phyloP scores from a whole-genome alignment of 2,329 filamentous ascomycete species.

The Aphanocladium album region DNA sequence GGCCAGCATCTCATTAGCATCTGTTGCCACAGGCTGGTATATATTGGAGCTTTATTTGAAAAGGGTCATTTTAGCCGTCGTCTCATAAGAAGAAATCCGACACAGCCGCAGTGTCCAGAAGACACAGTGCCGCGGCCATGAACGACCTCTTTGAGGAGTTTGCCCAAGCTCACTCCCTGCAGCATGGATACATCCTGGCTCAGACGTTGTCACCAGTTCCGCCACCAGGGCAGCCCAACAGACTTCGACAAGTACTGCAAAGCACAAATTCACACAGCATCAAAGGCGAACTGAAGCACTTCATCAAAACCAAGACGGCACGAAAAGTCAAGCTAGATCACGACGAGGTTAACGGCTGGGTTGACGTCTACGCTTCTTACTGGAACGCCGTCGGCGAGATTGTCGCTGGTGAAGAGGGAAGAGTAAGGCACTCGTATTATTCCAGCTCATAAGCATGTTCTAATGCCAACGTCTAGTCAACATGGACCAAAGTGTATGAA shows the following conservation, averaged over 20 bases:
- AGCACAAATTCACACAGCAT: conserved; percentile 63
- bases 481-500: conserved; percentile 80
- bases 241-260: conserved; percentile 65
- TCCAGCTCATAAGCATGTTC: not conserved
- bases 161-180: conserved; percentile 56
- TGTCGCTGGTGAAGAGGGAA: conserved; percentile 45
- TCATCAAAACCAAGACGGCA: conserved; percentile 58
- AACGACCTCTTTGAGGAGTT: conserved; percentile 71
- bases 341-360: conserved; percentile 74
- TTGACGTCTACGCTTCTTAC: conserved; percentile 75
- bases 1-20: not conserved
- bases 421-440: conserved; percentile 23
- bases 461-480: conserved; percentile 35
- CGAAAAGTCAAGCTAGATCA: conserved; percentile 51
- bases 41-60: not conserved
- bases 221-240: conserved; percentile 55
- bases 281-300: conserved; percentile 65
- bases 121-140: conserved; percentile 46
- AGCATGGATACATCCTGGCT: conserved; percentile 69
- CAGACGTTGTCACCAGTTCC: conserved; percentile 68
- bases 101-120: not conserved
- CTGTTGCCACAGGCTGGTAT: not conserved
- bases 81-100: not conserved
- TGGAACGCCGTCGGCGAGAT: conserved; percentile 79
- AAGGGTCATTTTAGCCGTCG: not conserved